phyloP scores from a whole-genome alignment of 139 green algal genomes.

The Asterochloris sp. region DNA sequence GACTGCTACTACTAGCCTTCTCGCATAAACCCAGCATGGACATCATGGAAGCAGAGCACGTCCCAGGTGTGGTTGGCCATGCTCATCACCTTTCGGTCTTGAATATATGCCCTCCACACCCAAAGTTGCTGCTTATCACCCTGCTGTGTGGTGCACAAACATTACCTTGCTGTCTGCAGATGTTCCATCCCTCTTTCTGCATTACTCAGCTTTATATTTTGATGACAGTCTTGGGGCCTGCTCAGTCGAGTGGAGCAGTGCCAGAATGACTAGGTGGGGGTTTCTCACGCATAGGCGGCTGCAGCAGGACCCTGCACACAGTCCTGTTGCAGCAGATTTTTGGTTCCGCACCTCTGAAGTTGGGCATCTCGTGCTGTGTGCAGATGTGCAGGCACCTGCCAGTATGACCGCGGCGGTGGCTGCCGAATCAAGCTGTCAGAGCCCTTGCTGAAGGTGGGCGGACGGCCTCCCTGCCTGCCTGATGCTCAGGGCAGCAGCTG shows the following conservation, averaged over 20 bases:
- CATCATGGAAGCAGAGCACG: too few species aligned
- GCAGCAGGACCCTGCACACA: neutral
- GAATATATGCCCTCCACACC: too few species aligned
- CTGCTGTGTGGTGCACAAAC: too few species aligned
- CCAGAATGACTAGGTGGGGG: conserved; percentile 72
- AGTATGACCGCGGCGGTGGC: conserved; percentile 41
- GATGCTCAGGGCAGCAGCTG: neutral
- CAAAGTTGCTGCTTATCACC: too few species aligned
- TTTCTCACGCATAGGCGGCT: neutral
- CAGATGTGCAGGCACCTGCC: conserved; percentile 58
- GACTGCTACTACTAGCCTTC: too few species aligned
- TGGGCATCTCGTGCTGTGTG: conserved; percentile 13
- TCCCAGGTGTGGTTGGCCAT: too few species aligned
- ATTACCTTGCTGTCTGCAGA: conserved; percentile 33
- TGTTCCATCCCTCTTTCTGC: conserved; percentile 60
- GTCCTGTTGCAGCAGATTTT: neutral
- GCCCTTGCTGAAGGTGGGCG: conserved; percentile 62
- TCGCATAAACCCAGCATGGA: too few species aligned
- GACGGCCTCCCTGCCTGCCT: neutral
- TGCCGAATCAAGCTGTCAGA: conserved; percentile 70
- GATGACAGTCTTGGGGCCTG: conserved; percentile 44
- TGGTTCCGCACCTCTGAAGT: neutral
- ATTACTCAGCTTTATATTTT: conserved; percentile 80
- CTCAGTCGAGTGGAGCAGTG: conserved; percentile 72
- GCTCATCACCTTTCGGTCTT: too few species aligned